Evolutionary conservation across 768 basidiomycete genomes (phyloP), one percentile per base, ranked within the genome.

Genomic region (Plicaturopsis crispa): DNA sequence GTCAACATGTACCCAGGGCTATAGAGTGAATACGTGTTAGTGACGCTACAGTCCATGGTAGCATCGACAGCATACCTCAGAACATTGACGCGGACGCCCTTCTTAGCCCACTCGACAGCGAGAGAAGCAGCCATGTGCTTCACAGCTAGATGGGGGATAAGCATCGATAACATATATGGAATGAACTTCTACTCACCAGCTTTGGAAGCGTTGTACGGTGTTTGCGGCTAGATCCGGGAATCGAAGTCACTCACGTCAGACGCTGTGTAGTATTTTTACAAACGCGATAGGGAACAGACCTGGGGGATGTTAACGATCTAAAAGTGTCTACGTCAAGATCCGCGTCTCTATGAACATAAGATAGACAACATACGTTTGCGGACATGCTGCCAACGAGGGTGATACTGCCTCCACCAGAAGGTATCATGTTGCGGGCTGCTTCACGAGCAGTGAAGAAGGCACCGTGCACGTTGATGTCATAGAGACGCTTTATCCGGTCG

Each of bases 1-100:
- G 92, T 96, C 42, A 89, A 62, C 80, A 94, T 94, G 66, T 98
- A 98, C 6, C 94, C 93, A 16, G 91, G 90, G 49, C 87, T 89
- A 30, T 14, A 39, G 33, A 35, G 26, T 34, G 11, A 42, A 31
- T 33, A 48, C 35, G 39, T 14, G 23, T 31, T 28, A 24, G 44
- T 36, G 38, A 39, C 23, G 35, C 35, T 34, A 40, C 24, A 37
- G 21, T 24, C 23, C 23, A 20, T 26, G 31, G n/a, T 11, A 40
- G 28, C n/a, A 11, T 23, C 38, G 32, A 23, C 12, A 23, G 43
- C 58, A 37, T 45, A 79, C 83, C 81, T 86, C 33, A 87, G 54
- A 37, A 79, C 66, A 58, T 94, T 94, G 40, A 94, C 91, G 38
- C 91, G 77, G 42, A 93, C 80, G 33, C 80, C 80, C 47, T 82